Conservation (phyloP, 2,329 filamentous ascomycete species). For the Plenodomus tracheiphilus region DNA sequence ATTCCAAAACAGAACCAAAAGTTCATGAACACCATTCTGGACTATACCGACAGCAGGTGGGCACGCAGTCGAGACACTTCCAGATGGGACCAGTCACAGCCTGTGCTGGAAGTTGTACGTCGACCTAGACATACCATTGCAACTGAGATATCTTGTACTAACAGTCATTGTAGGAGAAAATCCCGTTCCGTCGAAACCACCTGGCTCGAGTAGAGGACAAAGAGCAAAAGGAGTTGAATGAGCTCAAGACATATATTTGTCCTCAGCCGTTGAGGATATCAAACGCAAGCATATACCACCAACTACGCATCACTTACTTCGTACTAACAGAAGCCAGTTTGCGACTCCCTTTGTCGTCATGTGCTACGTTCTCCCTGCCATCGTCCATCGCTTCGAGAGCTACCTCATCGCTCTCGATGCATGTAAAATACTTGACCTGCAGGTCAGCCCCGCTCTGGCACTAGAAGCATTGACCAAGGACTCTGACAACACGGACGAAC, state of each 20-base stretch:
- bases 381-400: conserved; percentile 81
- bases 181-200: conserved; percentile 80
- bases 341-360: conserved; percentile 71
- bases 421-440: conserved; percentile 65
- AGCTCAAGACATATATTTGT: conserved; percentile 67
- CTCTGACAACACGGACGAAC: conserved; percentile 79
- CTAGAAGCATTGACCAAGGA: conserved; percentile 93
- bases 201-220: conserved; percentile 64
- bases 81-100: conserved; percentile 68
- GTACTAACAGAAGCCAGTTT: conserved; percentile 55
- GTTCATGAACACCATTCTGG: conserved; percentile 65
- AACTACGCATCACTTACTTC: background rate
- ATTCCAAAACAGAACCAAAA: conserved; percentile 48
- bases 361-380: conserved; percentile 76
- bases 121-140: too few species aligned
- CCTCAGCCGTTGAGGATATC: conserved; percentile 79
- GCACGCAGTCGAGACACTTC: conserved; percentile 56
- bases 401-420: conserved; percentile 80
- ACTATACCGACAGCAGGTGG: conserved; percentile 81
- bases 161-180: too few species aligned
- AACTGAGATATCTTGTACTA: too few species aligned
- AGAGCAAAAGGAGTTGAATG: conserved; percentile 55
- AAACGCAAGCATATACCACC: conserved; percentile 53
- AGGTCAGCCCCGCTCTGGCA: conserved; percentile 69
- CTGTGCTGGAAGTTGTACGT: conserved; percentile 78